Evolutionary conservation across 805 yeast genomes (phyloP), one percentile per base, ranked within the genome.

Genomic region (Starmerella asiatica): DNA sequence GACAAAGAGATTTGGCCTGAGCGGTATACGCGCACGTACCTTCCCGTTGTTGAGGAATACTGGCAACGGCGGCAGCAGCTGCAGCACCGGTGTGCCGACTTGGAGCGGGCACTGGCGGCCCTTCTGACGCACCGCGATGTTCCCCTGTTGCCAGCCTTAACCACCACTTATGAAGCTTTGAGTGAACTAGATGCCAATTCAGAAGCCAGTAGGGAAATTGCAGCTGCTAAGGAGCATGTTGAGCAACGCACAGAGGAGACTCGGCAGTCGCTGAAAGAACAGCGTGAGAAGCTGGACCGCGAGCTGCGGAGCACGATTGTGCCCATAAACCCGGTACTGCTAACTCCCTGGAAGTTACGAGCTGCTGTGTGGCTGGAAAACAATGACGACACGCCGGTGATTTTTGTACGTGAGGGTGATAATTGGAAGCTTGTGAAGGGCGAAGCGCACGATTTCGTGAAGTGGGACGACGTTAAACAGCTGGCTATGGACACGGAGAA

Each of bases 1-100:
- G 33, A 26, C 12, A 23, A 34, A 12, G 26, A 32, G 15, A 18
- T 45, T 4, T 35, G 38, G 37, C 46, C 46, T 4, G 43, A 40
- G 21, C 29, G 44, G 15, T 45, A 45, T 17, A 35, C 30, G 1
- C 6, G 11, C 3, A 21, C 21, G 28, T 19, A 4, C 21, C n/a
- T 29, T 16, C 30, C 31, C 11, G 24, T 15, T 6, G 32, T 44
- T 29, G 19, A 41, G 33, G 31, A 31, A 8, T 15, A 21, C 14
- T 19, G 31, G 19, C 32, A 27, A 3, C n/a, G 12, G 20, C n/a
- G 35, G 32, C 32, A 24, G 16, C 23, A n/a, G 14, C 8, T 18
- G 29, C 9, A 23, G 17, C 4, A 24, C 4, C 5, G 18, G 24
- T 3, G n/a, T 12, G 29, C 11, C 20, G 5, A 31, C 19, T 8